Evolutionary conservation across 2,329 filamentous ascomycete species (phyloP), one percentile per base, ranked within the genome.

Genomic region (Pyricularia sp.): DNA sequence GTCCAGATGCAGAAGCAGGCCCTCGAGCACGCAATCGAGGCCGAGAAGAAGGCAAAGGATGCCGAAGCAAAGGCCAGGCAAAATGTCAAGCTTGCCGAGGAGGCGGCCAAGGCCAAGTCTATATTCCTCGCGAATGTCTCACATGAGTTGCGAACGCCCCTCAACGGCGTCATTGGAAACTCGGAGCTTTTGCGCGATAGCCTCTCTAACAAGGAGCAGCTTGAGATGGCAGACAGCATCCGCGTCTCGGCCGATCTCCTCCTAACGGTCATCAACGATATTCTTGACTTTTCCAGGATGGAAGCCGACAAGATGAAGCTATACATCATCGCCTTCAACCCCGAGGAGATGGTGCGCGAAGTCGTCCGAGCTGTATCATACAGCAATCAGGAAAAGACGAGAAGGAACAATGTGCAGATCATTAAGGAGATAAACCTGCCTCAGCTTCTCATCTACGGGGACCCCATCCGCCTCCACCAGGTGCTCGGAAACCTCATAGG

Each of bases 191-290:
- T 96, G 8, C 82, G 90, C 62, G 91, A 94, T 71, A 93, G 89
- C 70, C 78, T 83, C 26, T 78, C 96, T 64, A 86, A 89, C 68
- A 83, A 81, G 66, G 90, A 96, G 68, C 90, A 96, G 74, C 81
- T 87, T 35, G 91, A 96, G 69, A 94, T 92, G 80, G 89, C 90
- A 4, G 91, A 96, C 72, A 93, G 91, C 19, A 94, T 96, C 65
- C 86, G 91, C 62, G 83, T 93, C 35, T 96, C 90, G 62, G 91
- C 91, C 0, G 92, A 97, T 72, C 86, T 94, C 19, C 78, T 97
- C 16, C 80, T 97, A 30, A 94, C 92, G 0, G 91, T 97, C 62
- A 97, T 97, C 77, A 97, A 97, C 72, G 93, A 97, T 72, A 96
- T 97, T 64, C 80, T 97, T 4, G 93, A 97, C 75, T 96, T 96